Percentiles rank a stretch among this genome's conserved stretches.
Evolutionary conservation across 345 rosid species (phyloP).

Genomic region (Murraya paniculata): DNA sequence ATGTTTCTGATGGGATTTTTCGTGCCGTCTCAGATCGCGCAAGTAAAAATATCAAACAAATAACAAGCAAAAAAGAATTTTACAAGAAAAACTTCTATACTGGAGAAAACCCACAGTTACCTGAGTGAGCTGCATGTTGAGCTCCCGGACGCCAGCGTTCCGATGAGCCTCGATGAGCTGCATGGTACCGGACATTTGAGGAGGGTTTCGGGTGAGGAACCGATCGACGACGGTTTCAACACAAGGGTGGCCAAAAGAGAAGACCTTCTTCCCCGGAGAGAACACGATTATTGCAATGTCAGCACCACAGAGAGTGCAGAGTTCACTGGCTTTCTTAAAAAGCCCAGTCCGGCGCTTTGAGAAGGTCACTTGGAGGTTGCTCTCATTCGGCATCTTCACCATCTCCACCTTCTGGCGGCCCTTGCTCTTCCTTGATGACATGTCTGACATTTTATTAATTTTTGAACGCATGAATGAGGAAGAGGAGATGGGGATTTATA

Average conservation of each 20-base stretch:
- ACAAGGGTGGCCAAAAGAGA: constrained; percentile 39
- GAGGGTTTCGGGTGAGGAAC: constrained; percentile 22
- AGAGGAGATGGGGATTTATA: not conserved
- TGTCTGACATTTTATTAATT: not conserved
- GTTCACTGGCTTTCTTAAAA: constrained; percentile 44
- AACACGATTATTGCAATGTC: constrained; percentile 32
- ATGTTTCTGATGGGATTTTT: too few species aligned
- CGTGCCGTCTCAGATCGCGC: too few species aligned
- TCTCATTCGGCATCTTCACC: constrained; percentile 31
- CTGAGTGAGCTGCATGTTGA: constrained; percentile 41
- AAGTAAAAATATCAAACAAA: too few species aligned
- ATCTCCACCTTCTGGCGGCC: constrained; percentile 42
- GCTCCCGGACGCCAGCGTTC: constrained; percentile 39
- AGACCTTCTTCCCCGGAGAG: constrained; percentile 34
- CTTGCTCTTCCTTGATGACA: constrained; percentile 23
- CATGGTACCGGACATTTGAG: constrained; percentile 20
- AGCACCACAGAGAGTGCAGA: constrained; percentile 38
- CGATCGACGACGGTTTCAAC: constrained; percentile 25
- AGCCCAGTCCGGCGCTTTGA: constrained; percentile 36
- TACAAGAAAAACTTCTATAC: too few species aligned
- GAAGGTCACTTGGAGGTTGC: constrained; percentile 40
- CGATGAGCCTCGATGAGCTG: constrained; percentile 48
- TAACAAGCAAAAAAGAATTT: too few species aligned
- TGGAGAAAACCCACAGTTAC: too few species aligned
- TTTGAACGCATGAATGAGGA: not conserved